Evolutionary conservation across 495 filamentous ascomycete genomes (phyloP).

Genomic region (Trichoderma erinaceum): DNA sequence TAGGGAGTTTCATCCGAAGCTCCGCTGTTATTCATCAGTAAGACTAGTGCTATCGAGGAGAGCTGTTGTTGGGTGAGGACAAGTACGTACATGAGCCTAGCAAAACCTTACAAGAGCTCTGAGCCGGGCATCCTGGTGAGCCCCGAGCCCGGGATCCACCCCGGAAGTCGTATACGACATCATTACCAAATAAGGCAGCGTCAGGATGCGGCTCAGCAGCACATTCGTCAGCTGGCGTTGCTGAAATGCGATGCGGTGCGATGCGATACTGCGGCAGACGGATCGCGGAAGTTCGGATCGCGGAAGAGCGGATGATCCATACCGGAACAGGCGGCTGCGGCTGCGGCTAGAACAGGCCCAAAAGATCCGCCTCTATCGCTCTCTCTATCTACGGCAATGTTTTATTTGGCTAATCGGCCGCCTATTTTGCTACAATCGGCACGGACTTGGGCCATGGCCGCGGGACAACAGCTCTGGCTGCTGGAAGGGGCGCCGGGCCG

Average conservation of each 20-base stretch:
- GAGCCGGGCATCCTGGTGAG: no score
- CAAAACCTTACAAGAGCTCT: no score
- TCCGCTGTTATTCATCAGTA: background rate
- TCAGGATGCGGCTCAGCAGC: background rate
- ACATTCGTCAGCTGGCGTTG: background rate
- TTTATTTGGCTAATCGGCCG: background rate
- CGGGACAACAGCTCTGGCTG: background rate
- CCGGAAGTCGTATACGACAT: background rate
- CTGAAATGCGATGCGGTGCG: no score
- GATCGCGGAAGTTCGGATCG: conserved; percentile 1
- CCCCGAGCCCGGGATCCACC: background rate
- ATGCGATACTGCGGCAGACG: background rate
- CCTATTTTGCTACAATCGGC: background rate
- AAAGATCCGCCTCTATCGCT: background rate
- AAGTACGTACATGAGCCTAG: no score
- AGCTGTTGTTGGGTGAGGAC: no score
- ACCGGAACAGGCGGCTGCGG: background rate
- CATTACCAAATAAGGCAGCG: background rate
- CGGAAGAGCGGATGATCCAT: background rate
- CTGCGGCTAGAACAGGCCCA: no score
- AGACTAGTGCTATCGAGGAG: background rate
- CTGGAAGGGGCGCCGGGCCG: background rate
- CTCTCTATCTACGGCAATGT: background rate
- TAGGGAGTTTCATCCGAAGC: background rate
- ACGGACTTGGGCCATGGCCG: background rate